Evolutionary conservation across 257 asterid species (phyloP), one percentile per base, ranked within the genome.

Genomic region (Ehretia macrophylla): DNA sequence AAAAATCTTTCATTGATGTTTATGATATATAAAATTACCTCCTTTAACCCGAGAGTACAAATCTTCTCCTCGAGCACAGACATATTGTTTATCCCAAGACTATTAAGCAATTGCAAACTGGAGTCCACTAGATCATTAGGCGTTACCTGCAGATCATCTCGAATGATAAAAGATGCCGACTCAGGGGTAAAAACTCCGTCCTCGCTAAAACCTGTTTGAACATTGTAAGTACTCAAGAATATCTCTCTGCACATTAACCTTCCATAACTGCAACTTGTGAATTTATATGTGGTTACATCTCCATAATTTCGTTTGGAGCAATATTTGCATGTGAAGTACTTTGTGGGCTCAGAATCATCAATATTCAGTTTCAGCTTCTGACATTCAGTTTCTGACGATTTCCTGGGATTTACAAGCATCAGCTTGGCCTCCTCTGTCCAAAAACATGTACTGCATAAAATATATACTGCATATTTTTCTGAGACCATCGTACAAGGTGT

Each of bases 331-430:
- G n/a, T n/a, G n/a, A n/a, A n/a, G n/a, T n/a, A n/a, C n/a, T n/a
- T n/a, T n/a, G n/a, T 40, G 3, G 74, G 55, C 21, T 37, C 6
- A 14, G 59, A 16, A 13, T 58, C 60, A 11, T 32, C 35, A 9
- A 62, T 8, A 22, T 48, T 17, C n/a, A 62, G 64, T 11, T 49
- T 55, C 48, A 69, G 49, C 37, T 51, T 66, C 14, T 46, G 44
- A 14, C 54, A 51, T 17, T 35, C 17, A 0, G 3, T 32, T 0
- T 22, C 4, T 4, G 10, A 46, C n/a, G 59, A 37, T 8, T 49
- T 65, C 5, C 8, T 32, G 1, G 69, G 69, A 55, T 55, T 2
- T 32, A 68, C 68, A 42, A 68, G 57, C 58, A 62, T 40, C 39
- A 10, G 44, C 58, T n/a, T n/a, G n/a, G n/a, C n/a, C n/a, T n/a